A percentile compares a stretch with the other conserved stretches of the same genome.
phyloP scores from a whole-genome alignment of 164 flowering plant genomes.

The Chimonanthus praecox region DNA sequence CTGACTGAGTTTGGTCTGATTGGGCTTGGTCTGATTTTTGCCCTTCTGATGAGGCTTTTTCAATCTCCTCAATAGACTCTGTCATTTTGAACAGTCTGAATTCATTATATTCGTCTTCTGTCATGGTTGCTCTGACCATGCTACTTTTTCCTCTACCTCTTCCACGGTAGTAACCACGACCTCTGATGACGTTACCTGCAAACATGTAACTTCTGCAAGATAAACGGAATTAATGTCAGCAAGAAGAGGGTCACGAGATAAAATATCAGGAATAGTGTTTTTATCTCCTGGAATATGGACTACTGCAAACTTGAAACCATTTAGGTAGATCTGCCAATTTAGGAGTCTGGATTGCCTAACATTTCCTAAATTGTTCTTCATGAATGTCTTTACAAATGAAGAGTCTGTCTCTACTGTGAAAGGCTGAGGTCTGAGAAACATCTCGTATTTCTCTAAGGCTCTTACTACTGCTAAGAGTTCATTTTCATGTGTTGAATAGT shows the following conservation, averaged over 20 bases:
- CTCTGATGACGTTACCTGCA: neutral
- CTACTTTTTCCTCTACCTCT: neutral
- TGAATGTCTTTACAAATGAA: neutral
- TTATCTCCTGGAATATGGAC: neutral
- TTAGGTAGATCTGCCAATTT: neutral
- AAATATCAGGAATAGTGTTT: neutral
- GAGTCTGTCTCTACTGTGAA: neutral
- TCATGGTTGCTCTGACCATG: too few species aligned
- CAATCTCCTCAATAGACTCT: too few species aligned
- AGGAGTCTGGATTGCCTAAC: neutral
- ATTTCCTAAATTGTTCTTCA: too few species aligned
- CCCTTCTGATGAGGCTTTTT: too few species aligned
- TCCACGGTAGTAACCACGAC: neutral
- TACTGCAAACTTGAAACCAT: neutral
- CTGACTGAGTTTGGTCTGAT: too few species aligned
- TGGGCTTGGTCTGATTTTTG: too few species aligned
- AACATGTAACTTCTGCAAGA: neutral
- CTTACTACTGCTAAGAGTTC: slow-evolving; percentile 2
- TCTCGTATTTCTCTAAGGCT: neutral
- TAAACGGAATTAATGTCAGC: too few species aligned
- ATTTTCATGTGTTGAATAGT: slow-evolving; percentile 2
- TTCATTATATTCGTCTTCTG: too few species aligned
- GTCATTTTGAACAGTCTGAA: too few species aligned
- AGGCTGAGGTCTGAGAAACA: neutral
- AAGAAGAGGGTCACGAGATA: neutral